Evolutionary conservation across 1,284 basidiomycete species (phyloP).

Genomic region (Tilletia setariae): DNA sequence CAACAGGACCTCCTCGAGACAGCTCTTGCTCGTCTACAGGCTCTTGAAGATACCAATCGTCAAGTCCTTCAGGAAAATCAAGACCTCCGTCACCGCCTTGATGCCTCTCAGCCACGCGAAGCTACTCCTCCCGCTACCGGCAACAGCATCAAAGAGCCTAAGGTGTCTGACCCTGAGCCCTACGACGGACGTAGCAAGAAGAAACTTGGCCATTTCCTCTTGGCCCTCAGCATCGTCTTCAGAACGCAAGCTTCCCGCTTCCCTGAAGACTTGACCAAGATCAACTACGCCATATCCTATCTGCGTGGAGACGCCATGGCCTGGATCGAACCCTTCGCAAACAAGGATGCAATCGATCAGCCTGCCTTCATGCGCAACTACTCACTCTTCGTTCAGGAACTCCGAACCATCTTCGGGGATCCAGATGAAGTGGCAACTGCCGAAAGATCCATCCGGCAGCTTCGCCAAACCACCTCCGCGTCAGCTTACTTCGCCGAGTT

Average conservation of each 20-base stretch:
- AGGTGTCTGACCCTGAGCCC: not conserved
- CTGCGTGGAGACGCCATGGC: not conserved
- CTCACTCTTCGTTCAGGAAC: not conserved
- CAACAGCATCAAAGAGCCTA: not conserved
- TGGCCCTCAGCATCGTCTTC: not conserved
- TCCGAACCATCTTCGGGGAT: not conserved
- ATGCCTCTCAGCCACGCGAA: not conserved
- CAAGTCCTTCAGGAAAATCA: not conserved
- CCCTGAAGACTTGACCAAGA: not conserved
- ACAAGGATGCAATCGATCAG: not conserved
- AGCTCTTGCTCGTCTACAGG: no score
- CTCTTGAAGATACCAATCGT: not conserved
- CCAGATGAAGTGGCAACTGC: no score
- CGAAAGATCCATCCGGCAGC: not conserved
- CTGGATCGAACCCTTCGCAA: slow-evolving; percentile 6
- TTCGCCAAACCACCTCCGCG: not conserved
- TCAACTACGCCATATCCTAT: no score
- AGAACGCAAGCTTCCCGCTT: not conserved
- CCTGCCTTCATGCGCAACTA: not conserved
- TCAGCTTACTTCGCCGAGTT: not conserved
- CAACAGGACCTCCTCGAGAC: no score
- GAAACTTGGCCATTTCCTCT: not conserved
- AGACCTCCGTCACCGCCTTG: not conserved
- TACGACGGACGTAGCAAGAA: not conserved
- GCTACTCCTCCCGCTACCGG: not conserved